phyloP scores from a whole-genome alignment of 371 early-diverging fungal genomes.

The Mortierella sp. region DNA sequence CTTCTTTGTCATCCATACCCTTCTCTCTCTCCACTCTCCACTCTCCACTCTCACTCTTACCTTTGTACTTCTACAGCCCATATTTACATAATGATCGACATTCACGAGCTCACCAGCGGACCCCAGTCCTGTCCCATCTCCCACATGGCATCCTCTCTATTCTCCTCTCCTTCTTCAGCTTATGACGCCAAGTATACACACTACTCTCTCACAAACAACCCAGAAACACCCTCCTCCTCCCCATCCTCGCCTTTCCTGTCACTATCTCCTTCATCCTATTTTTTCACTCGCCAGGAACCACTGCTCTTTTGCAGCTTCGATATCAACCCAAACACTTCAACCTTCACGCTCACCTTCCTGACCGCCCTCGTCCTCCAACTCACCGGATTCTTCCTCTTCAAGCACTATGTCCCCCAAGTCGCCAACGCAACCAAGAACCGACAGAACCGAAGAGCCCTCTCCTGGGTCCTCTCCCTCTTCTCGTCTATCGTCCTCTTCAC shows the following conservation, averaged over 20 bases:
- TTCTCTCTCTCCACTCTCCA: neutral
- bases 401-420: conserved; percentile 18
- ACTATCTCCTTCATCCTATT: neutral
- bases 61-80: neutral
- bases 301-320: conserved; percentile 37
- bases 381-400: conserved; percentile 35
- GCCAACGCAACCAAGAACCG: neutral
- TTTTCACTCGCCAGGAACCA: conserved; percentile 33
- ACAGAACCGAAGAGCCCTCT: conserved; percentile 25
- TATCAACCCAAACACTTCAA: conserved; percentile 48
- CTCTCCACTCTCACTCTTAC: neutral
- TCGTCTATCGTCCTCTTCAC: conserved; percentile 47
- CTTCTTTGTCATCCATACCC: neutral
- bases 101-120: conserved; percentile 15
- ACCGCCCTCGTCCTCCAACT: conserved; percentile 21
- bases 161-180: neutral
- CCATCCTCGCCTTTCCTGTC: neutral
- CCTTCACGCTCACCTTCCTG: conserved; percentile 24
- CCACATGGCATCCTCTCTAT: neutral
- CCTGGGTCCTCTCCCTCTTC: conserved; percentile 46
- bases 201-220: neutral
- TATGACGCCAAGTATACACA: neutral
- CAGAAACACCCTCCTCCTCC: neutral
- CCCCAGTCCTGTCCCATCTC: conserved; percentile 17
- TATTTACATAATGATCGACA: conserved; percentile 20